Base-by-base conservation (phyloP, 305 asterid genomes). In the Fraxinus baroniana region DNA sequence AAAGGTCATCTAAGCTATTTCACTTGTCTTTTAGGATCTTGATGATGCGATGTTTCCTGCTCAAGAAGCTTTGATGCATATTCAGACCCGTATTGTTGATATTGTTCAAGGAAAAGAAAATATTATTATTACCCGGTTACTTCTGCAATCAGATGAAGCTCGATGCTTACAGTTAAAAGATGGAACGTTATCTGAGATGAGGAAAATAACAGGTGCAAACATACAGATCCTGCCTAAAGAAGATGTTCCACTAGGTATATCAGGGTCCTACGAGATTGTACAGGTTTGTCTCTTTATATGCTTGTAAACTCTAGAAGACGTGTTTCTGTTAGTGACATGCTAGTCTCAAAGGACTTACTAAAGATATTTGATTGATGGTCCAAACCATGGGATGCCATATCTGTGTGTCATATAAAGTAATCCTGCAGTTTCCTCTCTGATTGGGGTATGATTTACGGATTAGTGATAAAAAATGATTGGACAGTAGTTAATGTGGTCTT, bases 11-110 rank as follows among this genome's bases (percentile, higher is more conserved):
- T 80, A 72, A 71, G 80, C 64, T 83, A 85, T 83, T 82, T 84
- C 82, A 76, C 81, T 81, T 85, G 49, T 84, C 82, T 66, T 71
- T 49, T 84, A 96, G 98, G 99, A 97, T 78, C 99, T 98, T 74
- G 95, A 94, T 70, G 98, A 96, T 86, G 98, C 91, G 87, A 84
- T 94, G 87, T 95, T 95, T 91, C 98, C 98, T 87, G 96, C 98
- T 83, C 99, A 93, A 93, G 99, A 96, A 91, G 99, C 99, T 49
- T 87, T 96, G 89, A 82, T 94, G 90, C 99, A 95, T 88, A 93
- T 95, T 77, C 98, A 94, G 88, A 95, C 93, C 73, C 93, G 92
- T 80, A 94, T 95, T 33, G 92, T 85, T 35, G 98, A 95, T 91
- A 87, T 95, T 86, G 86, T 86, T 84, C 97, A 93, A 7, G 98